Base-by-base conservation (phyloP, 306 rosid species). In the Cicer bijugum region DNA sequence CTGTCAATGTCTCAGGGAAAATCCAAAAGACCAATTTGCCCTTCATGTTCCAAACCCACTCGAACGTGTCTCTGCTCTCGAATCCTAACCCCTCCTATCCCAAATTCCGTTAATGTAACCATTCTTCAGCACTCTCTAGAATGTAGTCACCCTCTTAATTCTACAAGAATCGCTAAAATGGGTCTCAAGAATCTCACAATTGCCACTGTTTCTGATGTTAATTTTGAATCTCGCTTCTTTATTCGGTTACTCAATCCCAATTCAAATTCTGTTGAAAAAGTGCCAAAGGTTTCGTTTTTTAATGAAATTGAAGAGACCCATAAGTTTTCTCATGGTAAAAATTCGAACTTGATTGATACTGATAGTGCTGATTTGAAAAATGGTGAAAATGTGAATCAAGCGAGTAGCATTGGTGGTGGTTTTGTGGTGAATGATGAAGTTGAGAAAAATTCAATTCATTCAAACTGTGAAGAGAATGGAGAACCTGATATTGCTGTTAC, bases 81-180 rank as follows among this genome's bases (percentile, higher is more conserved):
- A 74, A 75, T 91, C 78, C 81, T 67, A 6, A 76, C 66, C 16
- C 82, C 88, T 5, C 69, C 70, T 12, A 71, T 89, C 75, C 83
- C 86, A 4, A 93, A 91, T 71, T 83, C 89, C 33, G 89, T 89
- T 2, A 74, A 84, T 8, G 93, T 93, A 1, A 85, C 89, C 75
- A 87, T 93, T 82, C 91, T 91, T 8, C 96, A 89, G 57, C 98
- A 93, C 75, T 78, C 85, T 39, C 51, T 85, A 9, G 97, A 93
- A 88, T 75, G 35, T 62, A 93, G 86, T 37, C 96, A 93, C 70
- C 97, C 96, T 0, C 94, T 93, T 20, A 93, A 93, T 82, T 93
- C 97, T 20, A 76, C 92, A 23, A 86, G 94, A 66, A 93, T 93
- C 83, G 98, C 89, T 3, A 80, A 17, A 74, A 14, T 93, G 44